These are phyloP conservation scores for Fusarium papillatum DNA, from an alignment of 2,329 filamentous ascomycete species.

Conservation along the genomic window DNA sequence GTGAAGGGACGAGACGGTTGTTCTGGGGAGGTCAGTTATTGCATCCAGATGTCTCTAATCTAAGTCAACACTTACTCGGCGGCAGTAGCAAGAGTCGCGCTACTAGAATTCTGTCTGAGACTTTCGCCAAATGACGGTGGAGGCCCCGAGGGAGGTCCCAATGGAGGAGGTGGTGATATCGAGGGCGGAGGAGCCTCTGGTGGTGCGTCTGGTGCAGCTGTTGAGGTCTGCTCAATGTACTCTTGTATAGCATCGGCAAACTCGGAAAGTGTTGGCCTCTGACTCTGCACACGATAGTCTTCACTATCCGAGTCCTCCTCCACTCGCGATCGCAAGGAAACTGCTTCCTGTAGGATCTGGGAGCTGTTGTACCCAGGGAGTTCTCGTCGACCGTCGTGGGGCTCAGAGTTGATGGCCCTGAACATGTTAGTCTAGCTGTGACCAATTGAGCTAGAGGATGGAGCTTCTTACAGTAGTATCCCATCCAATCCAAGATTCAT, in stretches of 20 bases:
- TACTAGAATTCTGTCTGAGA: constrained; percentile 17
- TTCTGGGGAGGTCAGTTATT: constrained; percentile 15
- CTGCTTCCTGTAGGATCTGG: constrained; percentile 43
- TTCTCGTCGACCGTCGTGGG: constrained; percentile 28
- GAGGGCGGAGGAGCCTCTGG: neutral
- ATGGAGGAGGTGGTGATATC: constrained; percentile 12
- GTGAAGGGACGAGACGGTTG: constrained; percentile 40
- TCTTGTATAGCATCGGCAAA: constrained; percentile 42
- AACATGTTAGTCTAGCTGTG: constrained; percentile 17
- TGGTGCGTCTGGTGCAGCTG: neutral
- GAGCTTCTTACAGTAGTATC: constrained; percentile 35
- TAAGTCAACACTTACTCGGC: constrained; percentile 19
- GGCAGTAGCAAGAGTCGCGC: constrained; percentile 11
- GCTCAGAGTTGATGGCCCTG: constrained; percentile 41
- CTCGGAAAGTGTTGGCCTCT: constrained; percentile 30
- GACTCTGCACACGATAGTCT: constrained; percentile 34
- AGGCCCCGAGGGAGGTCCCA: neutral
- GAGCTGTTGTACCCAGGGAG: constrained; percentile 45
- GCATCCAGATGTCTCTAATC: neutral
- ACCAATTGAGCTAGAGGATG: neutral
- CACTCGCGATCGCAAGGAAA: constrained; percentile 35
- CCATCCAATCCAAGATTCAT: constrained; percentile 43
- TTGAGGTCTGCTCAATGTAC: constrained; percentile 40
- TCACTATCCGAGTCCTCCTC: constrained; percentile 33
- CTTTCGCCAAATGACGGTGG: neutral